phyloP scores from a whole-genome alignment of 768 basidiomycete genomes.

The Suillus decipiens region DNA sequence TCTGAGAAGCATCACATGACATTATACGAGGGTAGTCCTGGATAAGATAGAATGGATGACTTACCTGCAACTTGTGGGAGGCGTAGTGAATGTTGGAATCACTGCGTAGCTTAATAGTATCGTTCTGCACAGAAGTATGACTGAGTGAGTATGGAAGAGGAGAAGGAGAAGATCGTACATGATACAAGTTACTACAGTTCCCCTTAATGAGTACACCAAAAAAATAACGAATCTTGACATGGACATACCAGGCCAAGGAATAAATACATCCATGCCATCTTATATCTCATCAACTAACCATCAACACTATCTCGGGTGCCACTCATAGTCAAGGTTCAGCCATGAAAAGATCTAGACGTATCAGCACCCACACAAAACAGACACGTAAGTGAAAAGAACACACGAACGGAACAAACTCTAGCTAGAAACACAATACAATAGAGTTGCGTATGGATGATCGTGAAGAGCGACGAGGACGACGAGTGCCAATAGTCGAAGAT shows the following conservation, averaged over 20 bases:
- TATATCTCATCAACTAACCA: not conserved
- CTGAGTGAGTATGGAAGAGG: not conserved
- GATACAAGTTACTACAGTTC: not conserved
- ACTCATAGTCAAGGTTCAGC: slow-evolving; percentile 5
- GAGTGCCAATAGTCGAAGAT: slow-evolving; percentile 18
- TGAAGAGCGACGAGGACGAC: slow-evolving; percentile 11
- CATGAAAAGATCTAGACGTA: not conserved
- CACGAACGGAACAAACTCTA: slow-evolving; percentile 17
- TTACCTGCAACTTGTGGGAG: not conserved
- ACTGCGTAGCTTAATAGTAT: not conserved
- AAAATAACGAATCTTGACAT: not conserved
- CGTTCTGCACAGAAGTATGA: not conserved
- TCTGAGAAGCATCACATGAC: not conserved
- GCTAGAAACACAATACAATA: slow-evolving; percentile 20
- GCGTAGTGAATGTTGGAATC: not conserved
- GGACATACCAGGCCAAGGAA: not conserved
- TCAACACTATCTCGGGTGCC: not conserved
- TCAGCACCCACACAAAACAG: not conserved
- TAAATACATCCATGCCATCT: not conserved
- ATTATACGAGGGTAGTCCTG: not conserved
- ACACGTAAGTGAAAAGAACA: not conserved
- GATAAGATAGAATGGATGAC: not conserved
- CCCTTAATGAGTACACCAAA: not conserved
- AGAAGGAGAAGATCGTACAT: not conserved
- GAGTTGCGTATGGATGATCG: slow-evolving; percentile 21